Conservation (phyloP, 176 grass and related monocot genomes). For the Sorghum bicolor region DNA sequence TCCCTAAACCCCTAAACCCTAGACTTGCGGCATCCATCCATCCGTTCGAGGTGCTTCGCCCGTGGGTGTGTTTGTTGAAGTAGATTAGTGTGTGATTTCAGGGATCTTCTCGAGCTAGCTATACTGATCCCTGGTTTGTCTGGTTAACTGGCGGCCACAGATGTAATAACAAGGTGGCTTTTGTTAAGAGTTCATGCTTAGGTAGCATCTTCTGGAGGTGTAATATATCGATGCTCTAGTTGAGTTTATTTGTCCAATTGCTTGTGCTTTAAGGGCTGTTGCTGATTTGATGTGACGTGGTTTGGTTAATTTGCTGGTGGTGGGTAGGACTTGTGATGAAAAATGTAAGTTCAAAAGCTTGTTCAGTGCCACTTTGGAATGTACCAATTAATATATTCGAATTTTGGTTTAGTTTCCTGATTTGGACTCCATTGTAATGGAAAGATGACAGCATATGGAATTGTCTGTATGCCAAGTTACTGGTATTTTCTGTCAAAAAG, state of each 20-base stretch:
- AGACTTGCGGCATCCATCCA: background rate
- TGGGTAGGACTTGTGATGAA: background rate
- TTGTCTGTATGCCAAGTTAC: background rate
- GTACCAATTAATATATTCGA: background rate
- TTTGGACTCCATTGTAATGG: background rate
- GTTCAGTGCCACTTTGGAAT: background rate
- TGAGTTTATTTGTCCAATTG: conserved; percentile 5
- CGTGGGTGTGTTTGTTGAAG: background rate
- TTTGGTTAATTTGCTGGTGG: background rate
- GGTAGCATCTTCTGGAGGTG: background rate
- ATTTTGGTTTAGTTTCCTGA: background rate
- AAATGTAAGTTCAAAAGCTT: background rate
- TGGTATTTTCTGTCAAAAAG: background rate
- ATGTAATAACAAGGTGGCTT: background rate
- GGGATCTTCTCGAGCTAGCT: background rate
- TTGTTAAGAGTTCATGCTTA: background rate
- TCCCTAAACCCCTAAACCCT: conserved; percentile 56
- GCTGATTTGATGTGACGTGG: background rate
- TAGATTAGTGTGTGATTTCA: background rate
- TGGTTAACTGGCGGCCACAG: background rate
- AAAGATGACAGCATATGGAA: background rate
- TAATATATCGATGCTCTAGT: background rate
- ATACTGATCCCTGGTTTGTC: background rate
- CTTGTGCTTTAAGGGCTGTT: background rate
- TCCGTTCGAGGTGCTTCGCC: background rate